Conservation (phyloP, 83 land plant species). For the Picea abies region DNA sequence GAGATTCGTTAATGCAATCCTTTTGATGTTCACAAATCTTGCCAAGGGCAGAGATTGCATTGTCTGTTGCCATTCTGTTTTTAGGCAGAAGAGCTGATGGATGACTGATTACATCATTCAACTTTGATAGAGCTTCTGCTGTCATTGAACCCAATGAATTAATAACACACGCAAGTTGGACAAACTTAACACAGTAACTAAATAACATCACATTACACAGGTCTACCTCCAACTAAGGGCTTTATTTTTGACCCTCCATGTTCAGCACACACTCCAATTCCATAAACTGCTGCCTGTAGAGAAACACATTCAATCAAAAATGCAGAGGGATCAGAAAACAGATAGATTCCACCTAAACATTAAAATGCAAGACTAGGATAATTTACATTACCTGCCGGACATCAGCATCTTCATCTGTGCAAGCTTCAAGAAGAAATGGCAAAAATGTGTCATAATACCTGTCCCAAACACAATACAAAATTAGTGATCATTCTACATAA, state of each 20-base stretch:
- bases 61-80: constrained; percentile 57
- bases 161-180: not conserved
- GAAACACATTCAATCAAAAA: not conserved
- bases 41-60: constrained; percentile 61
- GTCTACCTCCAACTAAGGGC: constrained; percentile 47
- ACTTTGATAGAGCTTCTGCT: constrained; percentile 43
- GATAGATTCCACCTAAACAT: constrained; percentile 3
- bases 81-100: constrained; percentile 40
- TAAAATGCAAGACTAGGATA: not conserved
- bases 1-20: constrained; percentile 48
- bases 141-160: not conserved
- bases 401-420: constrained; percentile 46
- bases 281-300: constrained; percentile 55
- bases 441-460: constrained; percentile 59
- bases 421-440: constrained; percentile 52
- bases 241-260: constrained; percentile 51
- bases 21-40: constrained; percentile 61
- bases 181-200: not conserved
- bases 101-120: constrained; percentile 47
- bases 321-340: not conserved
- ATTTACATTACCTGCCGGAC: constrained; percentile 42
- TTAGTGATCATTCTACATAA: not conserved
- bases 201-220: not conserved
- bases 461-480: constrained; percentile 1
- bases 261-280: constrained; percentile 61